Evolutionary conservation across 140 eudicot genomes (phyloP), one percentile per base, ranked within the genome.

Genomic region (Erigeron philadelphicus): DNA sequence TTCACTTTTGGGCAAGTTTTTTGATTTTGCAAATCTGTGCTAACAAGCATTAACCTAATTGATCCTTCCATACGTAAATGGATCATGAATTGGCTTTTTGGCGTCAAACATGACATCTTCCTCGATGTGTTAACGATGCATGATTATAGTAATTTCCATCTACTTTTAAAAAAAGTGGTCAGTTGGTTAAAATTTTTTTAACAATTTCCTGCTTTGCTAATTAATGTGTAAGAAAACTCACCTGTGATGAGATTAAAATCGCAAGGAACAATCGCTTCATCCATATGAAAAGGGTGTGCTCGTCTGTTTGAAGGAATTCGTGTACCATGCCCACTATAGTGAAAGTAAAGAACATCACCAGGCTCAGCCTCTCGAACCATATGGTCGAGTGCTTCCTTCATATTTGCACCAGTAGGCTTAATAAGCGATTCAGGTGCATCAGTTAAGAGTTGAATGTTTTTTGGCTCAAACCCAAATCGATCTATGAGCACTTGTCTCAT

Each of bases 291-390:
- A 2, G 80, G 77, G 53, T 57, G 85, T 9, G 13, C 61, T 8
- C 77, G 74, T 60, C 67, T 85, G 13, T 65, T 72, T 45, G 90
- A 80, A 56, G 87, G 84, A 48, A 83, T 76, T 8, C 78, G 78
- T 0, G 96, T 89, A n/a, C 98, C 98, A 67, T 93, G 98, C 61
- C 98, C 98, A 4, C 95, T 84, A 67, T 84, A 93, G 66, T 93
- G 96, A 47, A 93, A 85, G 74, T 81, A 89, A 43, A 93, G 82
- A 66, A 89, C 79, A 43, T 93, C 98, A 44, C 93, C 90, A 0
- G 80, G 72, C 55, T 73, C 79, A 3, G 95, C 93, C 42, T 61
- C 68, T 61, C 83, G 86, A 8, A 93, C 87, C 94, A 93, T 89
- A 63, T 19, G 67, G 68, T 65, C 50, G 4, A 93, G 87, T 61